Evolutionary conservation across 139 green algal species (phyloP).

Genomic region (Haematococcus lacustris): DNA sequence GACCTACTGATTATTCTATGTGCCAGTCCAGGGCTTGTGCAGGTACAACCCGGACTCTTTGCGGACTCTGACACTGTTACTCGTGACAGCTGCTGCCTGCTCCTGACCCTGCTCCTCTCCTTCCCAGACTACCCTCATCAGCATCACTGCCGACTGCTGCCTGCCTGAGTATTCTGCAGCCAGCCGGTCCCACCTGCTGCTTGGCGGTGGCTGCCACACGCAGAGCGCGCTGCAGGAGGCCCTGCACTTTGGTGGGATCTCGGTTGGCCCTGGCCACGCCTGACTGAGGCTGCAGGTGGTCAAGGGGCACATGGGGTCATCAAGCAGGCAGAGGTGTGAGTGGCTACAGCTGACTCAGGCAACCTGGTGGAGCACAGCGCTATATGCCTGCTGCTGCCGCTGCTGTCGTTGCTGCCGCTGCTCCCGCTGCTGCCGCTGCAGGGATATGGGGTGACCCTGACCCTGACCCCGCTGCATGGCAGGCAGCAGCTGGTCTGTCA

Average conservation of each 20-base stretch:
- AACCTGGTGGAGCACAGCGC: no score
- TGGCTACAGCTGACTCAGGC: no score
- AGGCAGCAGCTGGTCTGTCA: no score
- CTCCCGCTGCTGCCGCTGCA: no score
- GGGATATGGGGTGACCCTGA: no score
- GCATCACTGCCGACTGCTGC: constrained; percentile 30
- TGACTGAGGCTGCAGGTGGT: not conserved
- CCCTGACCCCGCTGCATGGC: no score
- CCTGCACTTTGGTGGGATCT: constrained; percentile 49
- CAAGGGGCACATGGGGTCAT: not conserved
- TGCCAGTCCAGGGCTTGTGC: not conserved
- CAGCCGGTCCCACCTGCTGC: constrained; percentile 40
- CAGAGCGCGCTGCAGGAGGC: constrained; percentile 70
- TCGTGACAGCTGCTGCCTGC: not conserved
- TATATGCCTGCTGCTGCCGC: no score
- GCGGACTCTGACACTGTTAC: no score
- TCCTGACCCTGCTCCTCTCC: not conserved
- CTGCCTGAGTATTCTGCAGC: constrained; percentile 7
- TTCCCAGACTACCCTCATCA: constrained; percentile 13
- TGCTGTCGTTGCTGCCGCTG: no score
- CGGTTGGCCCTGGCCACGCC: not conserved
- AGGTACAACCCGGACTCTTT: not conserved
- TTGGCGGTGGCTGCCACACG: constrained; percentile 73
- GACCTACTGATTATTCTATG: not conserved
- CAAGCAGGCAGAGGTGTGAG: not conserved